phyloP scores from a whole-genome alignment of 2,329 filamentous ascomycete species.

The Sporothrix globosa region DNA sequence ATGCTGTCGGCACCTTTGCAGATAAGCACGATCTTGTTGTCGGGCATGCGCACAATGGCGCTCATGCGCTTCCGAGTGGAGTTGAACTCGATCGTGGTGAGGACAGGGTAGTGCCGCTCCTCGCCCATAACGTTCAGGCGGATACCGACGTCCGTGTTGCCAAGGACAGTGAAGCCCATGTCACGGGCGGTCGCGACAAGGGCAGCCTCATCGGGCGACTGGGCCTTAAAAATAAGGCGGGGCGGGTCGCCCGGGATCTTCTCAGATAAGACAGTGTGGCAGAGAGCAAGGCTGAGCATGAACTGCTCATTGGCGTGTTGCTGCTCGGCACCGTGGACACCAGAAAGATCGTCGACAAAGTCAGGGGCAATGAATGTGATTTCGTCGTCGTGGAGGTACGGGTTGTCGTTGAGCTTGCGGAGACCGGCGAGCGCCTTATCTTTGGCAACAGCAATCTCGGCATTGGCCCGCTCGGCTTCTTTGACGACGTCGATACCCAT shows the following conservation, averaged over 20 bases:
- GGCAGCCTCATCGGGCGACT: constrained; percentile 95
- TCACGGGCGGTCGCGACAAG: constrained; percentile 93
- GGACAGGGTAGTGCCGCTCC: constrained; percentile 80
- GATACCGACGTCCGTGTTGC: constrained; percentile 77
- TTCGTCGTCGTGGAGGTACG: constrained; percentile 85
- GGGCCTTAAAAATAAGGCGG: constrained; percentile 91
- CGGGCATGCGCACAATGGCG: constrained; percentile 91
- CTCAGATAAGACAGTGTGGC: constrained; percentile 94
- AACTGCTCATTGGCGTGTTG: constrained; percentile 80
- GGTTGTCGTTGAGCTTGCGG: constrained; percentile 81
- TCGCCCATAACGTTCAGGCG: constrained; percentile 84
- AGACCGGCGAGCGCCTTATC: constrained; percentile 71
- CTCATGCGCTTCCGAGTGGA: constrained; percentile 97
- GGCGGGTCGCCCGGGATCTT: constrained; percentile 86
- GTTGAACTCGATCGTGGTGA: constrained; percentile 97
- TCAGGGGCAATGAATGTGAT: constrained; percentile 91
- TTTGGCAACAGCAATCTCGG: constrained; percentile 79
- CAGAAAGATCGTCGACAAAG: constrained; percentile 80
- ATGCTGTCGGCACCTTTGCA: constrained; percentile 98
- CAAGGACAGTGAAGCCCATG: constrained; percentile 90
- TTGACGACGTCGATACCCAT: constrained; percentile 84
- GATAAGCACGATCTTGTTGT: constrained; percentile 85
- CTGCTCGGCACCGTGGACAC: constrained; percentile 76
- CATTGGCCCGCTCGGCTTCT: constrained; percentile 71
- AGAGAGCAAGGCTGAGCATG: constrained; percentile 93